A percentile compares a stretch with the other conserved stretches of the same genome.
Conservation (phyloP, 2,329 filamentous ascomycete species). For the Arthrocladium fulminans region DNA sequence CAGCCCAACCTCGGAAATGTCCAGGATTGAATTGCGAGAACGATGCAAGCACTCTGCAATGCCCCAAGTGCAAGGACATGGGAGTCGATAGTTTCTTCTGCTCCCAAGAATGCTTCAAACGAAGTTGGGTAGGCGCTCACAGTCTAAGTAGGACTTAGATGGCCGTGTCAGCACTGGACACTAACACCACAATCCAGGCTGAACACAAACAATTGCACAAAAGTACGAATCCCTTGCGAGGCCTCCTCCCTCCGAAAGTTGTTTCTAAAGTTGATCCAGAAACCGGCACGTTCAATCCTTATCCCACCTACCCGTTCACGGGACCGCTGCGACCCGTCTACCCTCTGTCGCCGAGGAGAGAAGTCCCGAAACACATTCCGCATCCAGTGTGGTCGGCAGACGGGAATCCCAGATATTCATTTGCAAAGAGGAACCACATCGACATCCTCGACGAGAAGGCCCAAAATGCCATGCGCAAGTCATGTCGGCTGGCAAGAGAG, state of each 20-base stretch:
- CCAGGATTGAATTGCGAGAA: slow-evolving; percentile 76
- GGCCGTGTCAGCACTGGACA: slow-evolving; percentile 1
- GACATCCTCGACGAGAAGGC: slow-evolving; percentile 70
- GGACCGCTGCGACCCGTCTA: slow-evolving; percentile 80
- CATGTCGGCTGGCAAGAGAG: slow-evolving; percentile 77
- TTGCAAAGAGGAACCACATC: slow-evolving; percentile 68
- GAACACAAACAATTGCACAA: slow-evolving; percentile 82
- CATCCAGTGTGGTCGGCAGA: slow-evolving; percentile 81
- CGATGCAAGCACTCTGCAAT: slow-evolving; percentile 76
- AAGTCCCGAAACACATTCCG: slow-evolving; percentile 69
- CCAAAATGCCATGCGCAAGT: slow-evolving; percentile 85
- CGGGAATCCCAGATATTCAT: slow-evolving; percentile 63
- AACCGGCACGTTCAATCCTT: slow-evolving; percentile 84
- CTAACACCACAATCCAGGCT: slow-evolving; percentile 42
- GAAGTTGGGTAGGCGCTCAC: slow-evolving; percentile 72
- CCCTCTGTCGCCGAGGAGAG: slow-evolving; percentile 63
- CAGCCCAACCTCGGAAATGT: slow-evolving; percentile 46
- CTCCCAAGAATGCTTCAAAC: slow-evolving; percentile 97
- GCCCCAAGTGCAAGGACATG: slow-evolving; percentile 87
- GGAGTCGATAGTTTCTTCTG: slow-evolving; percentile 92
- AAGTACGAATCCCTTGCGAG: slow-evolving; percentile 65
- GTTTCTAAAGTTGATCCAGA: slow-evolving; percentile 87
- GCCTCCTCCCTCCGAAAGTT: slow-evolving; percentile 66
- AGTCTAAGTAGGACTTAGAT: slow-evolving; percentile 16
- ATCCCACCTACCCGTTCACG: slow-evolving; percentile 75